These are phyloP conservation scores for Stachybotrys echinatus DNA, from an alignment of 2,329 filamentous ascomycete species.

Conservation along the genomic window DNA sequence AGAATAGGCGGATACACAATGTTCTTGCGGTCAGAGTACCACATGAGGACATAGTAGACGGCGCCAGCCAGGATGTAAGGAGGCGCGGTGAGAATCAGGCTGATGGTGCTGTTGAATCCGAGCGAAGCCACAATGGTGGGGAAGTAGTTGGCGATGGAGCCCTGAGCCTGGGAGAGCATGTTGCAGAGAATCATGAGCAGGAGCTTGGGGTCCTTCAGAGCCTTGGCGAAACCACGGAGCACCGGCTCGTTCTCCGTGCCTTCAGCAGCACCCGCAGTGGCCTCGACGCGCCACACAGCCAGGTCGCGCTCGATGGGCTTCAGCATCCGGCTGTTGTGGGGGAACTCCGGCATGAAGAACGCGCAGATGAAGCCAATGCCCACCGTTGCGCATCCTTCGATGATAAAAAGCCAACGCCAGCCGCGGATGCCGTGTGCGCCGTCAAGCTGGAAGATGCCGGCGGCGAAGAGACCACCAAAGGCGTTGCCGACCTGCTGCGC, in stretches of 20 bases:
- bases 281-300: conserved; percentile 26
- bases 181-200: conserved; percentile 31
- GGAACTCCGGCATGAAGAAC: conserved; percentile 32
- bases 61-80: conserved; percentile 36
- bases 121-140: conserved; percentile 25
- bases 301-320: conserved; percentile 19
- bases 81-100: conserved; percentile 38
- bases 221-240: conserved; percentile 18
- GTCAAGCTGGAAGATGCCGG: conserved; percentile 23
- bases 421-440: conserved; percentile 14
- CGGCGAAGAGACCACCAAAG: conserved; percentile 28
- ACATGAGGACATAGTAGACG: conserved; percentile 27
- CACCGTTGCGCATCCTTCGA: conserved; percentile 19
- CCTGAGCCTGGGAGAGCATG: conserved; percentile 31
- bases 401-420: conserved; percentile 23
- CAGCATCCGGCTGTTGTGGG: conserved; percentile 31
- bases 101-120: conserved; percentile 28
- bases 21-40: conserved; percentile 31
- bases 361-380: conserved; percentile 16
- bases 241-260: conserved; percentile 24
- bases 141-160: conserved; percentile 23
- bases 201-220: conserved; percentile 29
- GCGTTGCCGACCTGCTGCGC: conserved; percentile 21
- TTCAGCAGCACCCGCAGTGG: conserved; percentile 32
- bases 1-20: conserved; percentile 28